Evolutionary conservation across 371 early-diverging fungal genomes (phyloP), one percentile per base, ranked within the genome.

Genomic region (Parasitella parasitica): DNA sequence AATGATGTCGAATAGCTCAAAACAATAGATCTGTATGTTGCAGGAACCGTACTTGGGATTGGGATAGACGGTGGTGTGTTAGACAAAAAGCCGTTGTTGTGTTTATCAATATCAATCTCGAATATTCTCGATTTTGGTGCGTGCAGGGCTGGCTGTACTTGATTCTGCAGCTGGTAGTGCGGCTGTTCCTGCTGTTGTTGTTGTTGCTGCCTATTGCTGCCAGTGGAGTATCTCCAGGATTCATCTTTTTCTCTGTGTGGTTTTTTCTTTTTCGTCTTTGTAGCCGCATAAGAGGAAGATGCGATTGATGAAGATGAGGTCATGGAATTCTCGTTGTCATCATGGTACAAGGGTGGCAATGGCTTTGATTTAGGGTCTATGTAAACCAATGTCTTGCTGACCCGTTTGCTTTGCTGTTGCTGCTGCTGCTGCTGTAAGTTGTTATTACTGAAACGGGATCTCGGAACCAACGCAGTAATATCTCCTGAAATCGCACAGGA

Each of bases 1-100:
- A 69, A 27, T 30, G 85, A 87, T 2, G 88, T 83, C 15, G 86
- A 73, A 49, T 81, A 77, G 3, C 64, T 55, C 16, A 66, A n/a
- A 8, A 65, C 39, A 24, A 65, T 55, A 0, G 65, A 65, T n/a
- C 6, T 37, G 13, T 22, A 20, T 0, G n/a, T 2, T 13, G 22
- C 22, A 4, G 30, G 16, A 2, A 28, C 26, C 0, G 34, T 13
- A 5, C 39, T 51, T 16, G 37, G 56, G 26, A 27, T 20, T 8
- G 32, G 43, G 11, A 48, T 35, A 8, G 27, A 46, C 46, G 48
- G 46, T 1, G 49, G 46, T 16, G 48, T 15, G 15, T 30, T 32
- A 6, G 58, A 43, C 13, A 57, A 34, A 20, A 34, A n/a, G 7
- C 11, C 39, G 24, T 38, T n/a, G 28, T 50, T 34, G 8, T 37